Base-by-base conservation (phyloP, 2,329 filamentous ascomycete genomes). In the Fusarium falciforme region DNA sequence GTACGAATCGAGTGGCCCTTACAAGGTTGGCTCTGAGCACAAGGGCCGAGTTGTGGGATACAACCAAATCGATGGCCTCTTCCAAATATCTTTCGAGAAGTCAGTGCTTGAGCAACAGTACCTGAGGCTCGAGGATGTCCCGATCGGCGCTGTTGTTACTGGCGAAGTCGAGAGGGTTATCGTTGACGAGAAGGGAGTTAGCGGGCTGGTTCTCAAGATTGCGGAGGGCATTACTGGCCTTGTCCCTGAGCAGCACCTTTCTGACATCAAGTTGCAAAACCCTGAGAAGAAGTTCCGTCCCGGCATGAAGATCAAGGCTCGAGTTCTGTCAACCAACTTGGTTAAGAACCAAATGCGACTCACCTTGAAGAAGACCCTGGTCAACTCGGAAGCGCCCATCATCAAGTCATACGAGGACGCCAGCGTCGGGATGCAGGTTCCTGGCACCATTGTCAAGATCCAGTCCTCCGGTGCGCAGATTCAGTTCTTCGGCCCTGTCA, bases 241-340 rank as follows among this genome's bases (percentile, higher is more conserved):
- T 66, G 95, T 98, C 3, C 90, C 95, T 5, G 93, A 96, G 79
- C 91, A 92, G 80, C 97, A 99, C 80, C 87, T 99, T 77, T 93
- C 96, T 54, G 97, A 99, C 81, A 89, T 96, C 16, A 91, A 91
- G 70, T 87, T 99, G 27, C 93, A 96, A 79, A 93, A 98, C 78
- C 96, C 96, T 0, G 96, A 99, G 83, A 97, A 96, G 86, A 98
- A 98, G 81, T 99, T 98, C 84, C 90, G 93, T 70, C 94, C 96
- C 81, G 95, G 95, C 2, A 90, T 94, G 82, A 90, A 92, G 61
- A 92, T 99, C 72, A 98, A 94, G 76, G 93, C 93, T 22, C 90
- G 96, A 69, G 94, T 99, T 29, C 85, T 99, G 31, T 97, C 94
- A 1, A 93, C 91, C 17, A 91, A 98, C 78, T 83, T 90, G 2